Percentiles rank a stretch among this genome's conserved stretches.
Evolutionary conservation across 208 protist species (phyloP).

Genomic region (Trypanosoma rangeli): DNA sequence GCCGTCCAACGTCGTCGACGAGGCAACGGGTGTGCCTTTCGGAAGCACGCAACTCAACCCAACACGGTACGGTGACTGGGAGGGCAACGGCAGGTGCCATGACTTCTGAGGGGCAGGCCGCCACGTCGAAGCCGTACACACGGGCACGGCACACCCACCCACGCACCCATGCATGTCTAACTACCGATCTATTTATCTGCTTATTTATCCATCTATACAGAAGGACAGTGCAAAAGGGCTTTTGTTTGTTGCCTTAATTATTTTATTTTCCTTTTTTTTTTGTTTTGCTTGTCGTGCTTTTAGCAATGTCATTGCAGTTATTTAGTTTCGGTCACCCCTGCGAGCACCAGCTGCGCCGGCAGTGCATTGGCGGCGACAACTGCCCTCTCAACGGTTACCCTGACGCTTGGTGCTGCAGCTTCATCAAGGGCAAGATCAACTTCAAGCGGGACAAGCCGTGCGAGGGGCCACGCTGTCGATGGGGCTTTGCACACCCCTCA

Average conservation of each 20-base stretch:
- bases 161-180: background rate
- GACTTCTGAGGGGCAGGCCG: constrained; percentile 56
- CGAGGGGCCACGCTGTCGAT: constrained; percentile 81
- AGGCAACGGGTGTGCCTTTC: constrained; percentile 76
- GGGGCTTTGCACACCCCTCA: constrained; percentile 83
- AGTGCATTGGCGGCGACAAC: constrained; percentile 82
- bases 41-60: constrained; percentile 84
- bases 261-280: too few species aligned
- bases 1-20: constrained; percentile 85
- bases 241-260: too few species aligned
- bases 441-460: constrained; percentile 92
- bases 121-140: background rate
- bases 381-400: constrained; percentile 89
- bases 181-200: background rate
- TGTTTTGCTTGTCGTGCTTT: background rate
- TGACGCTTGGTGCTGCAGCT: constrained; percentile 89
- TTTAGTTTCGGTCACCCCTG: constrained; percentile 91
- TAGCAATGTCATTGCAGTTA: constrained; percentile 62
- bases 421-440: constrained; percentile 91
- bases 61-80: constrained; percentile 89
- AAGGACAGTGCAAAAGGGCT: constrained; percentile 15
- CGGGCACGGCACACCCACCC: background rate
- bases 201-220: background rate
- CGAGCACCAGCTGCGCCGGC: constrained; percentile 84
- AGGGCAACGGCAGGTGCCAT: constrained; percentile 87